Evolutionary conservation across 306 rosid species (phyloP).

Genomic region (Morella rubra): DNA sequence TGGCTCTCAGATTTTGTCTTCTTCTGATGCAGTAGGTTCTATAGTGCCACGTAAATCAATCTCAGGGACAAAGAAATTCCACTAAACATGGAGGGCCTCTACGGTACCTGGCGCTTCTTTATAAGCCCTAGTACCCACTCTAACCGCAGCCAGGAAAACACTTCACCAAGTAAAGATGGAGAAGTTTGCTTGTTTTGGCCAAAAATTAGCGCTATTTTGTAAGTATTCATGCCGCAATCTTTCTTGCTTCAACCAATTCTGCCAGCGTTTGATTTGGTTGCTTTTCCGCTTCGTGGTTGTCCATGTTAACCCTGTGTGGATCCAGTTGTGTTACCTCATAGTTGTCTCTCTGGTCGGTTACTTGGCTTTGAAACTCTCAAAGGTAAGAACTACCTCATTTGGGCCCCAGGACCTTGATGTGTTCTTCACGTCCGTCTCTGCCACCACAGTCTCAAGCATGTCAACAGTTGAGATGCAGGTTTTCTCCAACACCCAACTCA

Average conservation of each 20-base stretch:
- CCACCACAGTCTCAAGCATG: constrained; percentile 74
- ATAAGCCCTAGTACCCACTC: no score
- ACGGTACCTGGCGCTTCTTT: no score
- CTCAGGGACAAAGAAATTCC: no score
- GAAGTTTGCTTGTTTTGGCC: no score
- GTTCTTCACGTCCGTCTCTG: constrained; percentile 34
- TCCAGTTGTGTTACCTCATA: constrained; percentile 35
- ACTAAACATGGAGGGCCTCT: no score
- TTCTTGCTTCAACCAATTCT: not conserved
- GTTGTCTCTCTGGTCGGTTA: constrained; percentile 46
- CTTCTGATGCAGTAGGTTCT: no score
- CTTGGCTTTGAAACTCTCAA: constrained; percentile 34
- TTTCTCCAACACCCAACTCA: constrained; percentile 49
- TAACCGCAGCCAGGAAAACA: no score
- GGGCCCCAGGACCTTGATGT: no score
- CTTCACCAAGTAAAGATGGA: no score
- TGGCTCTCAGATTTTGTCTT: no score
- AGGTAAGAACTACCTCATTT: no score
- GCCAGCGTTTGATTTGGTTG: not conserved
- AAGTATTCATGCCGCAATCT: not conserved
- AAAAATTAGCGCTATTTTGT: not conserved
- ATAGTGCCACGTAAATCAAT: no score
- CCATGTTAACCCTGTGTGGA: constrained; percentile 15
- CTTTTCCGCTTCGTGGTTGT: not conserved
- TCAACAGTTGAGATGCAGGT: constrained; percentile 61